Percentiles rank a stretch among this genome's conserved stretches.
phyloP scores from a whole-genome alignment of 2,329 filamentous ascomycete genomes.

The Aspergillus sp. region DNA sequence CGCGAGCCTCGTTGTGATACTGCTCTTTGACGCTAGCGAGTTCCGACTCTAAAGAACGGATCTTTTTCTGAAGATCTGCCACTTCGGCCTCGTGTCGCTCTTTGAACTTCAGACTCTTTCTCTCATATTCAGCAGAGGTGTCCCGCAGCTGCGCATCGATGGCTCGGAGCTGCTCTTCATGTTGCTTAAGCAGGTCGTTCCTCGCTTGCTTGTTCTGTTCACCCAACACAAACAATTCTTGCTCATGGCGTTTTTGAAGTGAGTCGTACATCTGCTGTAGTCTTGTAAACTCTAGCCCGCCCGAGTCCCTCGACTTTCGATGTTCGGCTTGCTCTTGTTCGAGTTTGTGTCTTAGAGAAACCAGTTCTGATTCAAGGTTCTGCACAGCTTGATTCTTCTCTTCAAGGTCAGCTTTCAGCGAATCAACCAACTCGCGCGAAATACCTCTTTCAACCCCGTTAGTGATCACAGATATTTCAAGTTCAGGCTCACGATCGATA shows the following conservation, averaged over 20 bases:
- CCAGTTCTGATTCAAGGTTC: slow-evolving; percentile 60
- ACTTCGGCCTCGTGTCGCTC: slow-evolving; percentile 62
- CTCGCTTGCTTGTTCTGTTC: slow-evolving; percentile 52
- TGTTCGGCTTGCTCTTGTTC: slow-evolving; percentile 77
- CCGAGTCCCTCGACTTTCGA: slow-evolving; percentile 65
- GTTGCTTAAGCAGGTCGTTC: slow-evolving; percentile 48
- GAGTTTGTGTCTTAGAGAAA: slow-evolving; percentile 59
- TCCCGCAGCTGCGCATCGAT: slow-evolving; percentile 55
- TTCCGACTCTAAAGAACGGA: slow-evolving; percentile 61
- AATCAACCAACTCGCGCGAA: slow-evolving; percentile 90
- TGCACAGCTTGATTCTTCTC: slow-evolving; percentile 69
- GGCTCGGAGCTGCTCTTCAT: slow-evolving; percentile 52
- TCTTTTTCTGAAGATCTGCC: slow-evolving; percentile 64
- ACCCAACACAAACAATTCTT: slow-evolving; percentile 62
- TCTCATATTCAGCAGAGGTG: slow-evolving; percentile 46
- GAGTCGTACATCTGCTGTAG: slow-evolving; percentile 72
- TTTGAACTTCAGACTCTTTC: slow-evolving; percentile 41
- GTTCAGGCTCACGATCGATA: slow-evolving; percentile 86
- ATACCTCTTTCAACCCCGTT: slow-evolving; percentile 87
- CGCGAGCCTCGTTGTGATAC: slow-evolving; percentile 61
- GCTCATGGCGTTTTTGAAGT: slow-evolving; percentile 71
- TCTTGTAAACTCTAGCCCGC: slow-evolving; percentile 58
- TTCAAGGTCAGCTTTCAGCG: slow-evolving; percentile 75
- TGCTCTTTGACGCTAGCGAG: slow-evolving; percentile 54
- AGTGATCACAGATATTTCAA: slow-evolving; percentile 80